Conservation (phyloP, 768 basidiomycete species). For the Termitomyces sp. region DNA sequence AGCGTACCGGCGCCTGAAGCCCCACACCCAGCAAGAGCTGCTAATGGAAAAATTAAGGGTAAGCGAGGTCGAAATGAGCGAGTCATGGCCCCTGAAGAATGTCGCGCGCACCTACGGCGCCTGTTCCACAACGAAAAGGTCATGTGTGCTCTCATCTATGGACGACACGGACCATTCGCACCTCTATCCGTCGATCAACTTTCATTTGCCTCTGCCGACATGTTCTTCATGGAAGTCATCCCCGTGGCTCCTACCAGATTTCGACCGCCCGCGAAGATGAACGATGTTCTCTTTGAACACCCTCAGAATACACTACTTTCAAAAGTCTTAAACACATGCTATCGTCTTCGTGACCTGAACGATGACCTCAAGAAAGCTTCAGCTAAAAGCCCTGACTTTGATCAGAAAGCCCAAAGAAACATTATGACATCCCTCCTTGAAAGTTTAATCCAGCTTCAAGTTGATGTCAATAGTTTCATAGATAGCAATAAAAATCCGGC, state of each 20-base stretch:
- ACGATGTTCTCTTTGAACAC: conserved; percentile 91
- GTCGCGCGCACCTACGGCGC: conserved; percentile 86
- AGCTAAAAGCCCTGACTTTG: conserved; percentile 48
- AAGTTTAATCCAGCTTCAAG: conserved; percentile 81
- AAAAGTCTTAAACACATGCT: conserved; percentile 74
- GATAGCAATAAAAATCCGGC: conserved; percentile 94
- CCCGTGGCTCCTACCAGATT: conserved; percentile 94
- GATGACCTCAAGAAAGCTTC: conserved; percentile 55
- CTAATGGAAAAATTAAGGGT: conserved; percentile 74
- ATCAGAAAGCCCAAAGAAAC: conserved; percentile 45
- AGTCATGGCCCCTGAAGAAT: conserved; percentile 87
- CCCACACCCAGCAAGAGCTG: conserved; percentile 52
- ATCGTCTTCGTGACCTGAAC: conserved; percentile 75
- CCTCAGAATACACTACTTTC: conserved; percentile 90
- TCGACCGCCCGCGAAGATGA: conserved; percentile 89
- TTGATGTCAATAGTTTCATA: conserved; percentile 95
- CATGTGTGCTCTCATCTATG: conserved; percentile 87
- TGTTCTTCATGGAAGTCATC: conserved; percentile 95
- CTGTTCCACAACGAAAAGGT: conserved; percentile 79
- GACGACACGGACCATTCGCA: conserved; percentile 85
- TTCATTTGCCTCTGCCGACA: conserved; percentile 77
- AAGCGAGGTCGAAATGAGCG: conserved; percentile 83
- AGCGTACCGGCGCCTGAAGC: conserved; percentile 1
- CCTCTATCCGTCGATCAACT: conserved; percentile 53
- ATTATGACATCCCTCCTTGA: conserved; percentile 71